Conservation (phyloP, 2,329 filamentous ascomycete species). For the Phyllosticta capitalensis region DNA sequence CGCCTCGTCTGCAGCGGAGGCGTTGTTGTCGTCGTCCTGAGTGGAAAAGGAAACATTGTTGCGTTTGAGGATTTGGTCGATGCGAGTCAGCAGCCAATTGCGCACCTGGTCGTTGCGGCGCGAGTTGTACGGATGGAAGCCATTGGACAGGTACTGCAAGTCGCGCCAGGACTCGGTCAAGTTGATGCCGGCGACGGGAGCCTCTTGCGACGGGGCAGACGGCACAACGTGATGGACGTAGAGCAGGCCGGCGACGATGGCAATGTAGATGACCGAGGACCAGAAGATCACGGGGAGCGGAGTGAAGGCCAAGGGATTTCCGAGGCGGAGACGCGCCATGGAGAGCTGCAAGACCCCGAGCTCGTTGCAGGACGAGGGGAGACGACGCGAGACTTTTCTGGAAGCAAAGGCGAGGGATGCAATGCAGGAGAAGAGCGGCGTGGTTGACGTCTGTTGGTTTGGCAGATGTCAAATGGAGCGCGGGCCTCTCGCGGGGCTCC, state of each 20-base stretch:
- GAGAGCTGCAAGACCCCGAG: neutral
- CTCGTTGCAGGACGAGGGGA: neutral
- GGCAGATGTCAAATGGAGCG: neutral
- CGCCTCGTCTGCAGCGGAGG: slow-evolving; percentile 13
- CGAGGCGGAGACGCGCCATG: slow-evolving; percentile 14
- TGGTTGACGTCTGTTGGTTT: no score
- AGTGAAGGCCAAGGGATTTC: slow-evolving; percentile 59
- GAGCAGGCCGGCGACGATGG: slow-evolving; percentile 62
- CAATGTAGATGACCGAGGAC: slow-evolving; percentile 66
- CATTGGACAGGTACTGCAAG: slow-evolving; percentile 61
- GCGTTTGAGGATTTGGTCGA: slow-evolving; percentile 57
- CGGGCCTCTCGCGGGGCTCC: neutral
- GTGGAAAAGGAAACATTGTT: slow-evolving; percentile 46
- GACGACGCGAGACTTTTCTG: neutral
- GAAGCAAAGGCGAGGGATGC: neutral
- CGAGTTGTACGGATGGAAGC: slow-evolving; percentile 85
- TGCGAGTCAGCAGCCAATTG: slow-evolving; percentile 61
- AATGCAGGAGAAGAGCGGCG: no score
- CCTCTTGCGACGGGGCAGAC: slow-evolving; percentile 15
- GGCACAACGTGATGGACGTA: slow-evolving; percentile 70
- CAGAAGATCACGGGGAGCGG: slow-evolving; percentile 75
- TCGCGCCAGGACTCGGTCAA: slow-evolving; percentile 81
- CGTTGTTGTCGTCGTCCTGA: slow-evolving; percentile 16
- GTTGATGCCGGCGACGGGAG: slow-evolving; percentile 56
- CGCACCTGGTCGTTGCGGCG: slow-evolving; percentile 72